Conservation (phyloP, 2,329 filamentous ascomycete genomes). For the Diaporthe eres region DNA sequence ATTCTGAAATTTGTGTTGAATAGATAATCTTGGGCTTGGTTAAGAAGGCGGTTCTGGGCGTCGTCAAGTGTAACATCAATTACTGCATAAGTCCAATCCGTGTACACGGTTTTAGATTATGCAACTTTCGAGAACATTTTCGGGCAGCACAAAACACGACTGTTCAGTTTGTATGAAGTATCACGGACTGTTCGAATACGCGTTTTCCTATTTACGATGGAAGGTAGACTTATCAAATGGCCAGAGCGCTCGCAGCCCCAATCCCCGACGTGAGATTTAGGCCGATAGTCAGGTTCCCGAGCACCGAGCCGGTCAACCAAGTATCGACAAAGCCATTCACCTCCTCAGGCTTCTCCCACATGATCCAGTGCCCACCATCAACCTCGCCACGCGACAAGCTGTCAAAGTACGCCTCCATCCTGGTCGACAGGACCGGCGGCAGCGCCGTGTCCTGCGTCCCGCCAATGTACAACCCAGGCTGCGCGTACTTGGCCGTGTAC, state of each 20-base stretch:
- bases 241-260: neutral
- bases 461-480: constrained; percentile 80
- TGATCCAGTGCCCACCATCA: constrained; percentile 82
- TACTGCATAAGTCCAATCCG: too few relatives aligned
- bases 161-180: too few relatives aligned
- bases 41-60: too few relatives aligned
- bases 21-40: too few relatives aligned
- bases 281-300: neutral
- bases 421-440: constrained; percentile 77
- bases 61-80: too few relatives aligned
- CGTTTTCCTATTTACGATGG: neutral
- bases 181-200: neutral
- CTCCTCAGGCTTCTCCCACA: constrained; percentile 80
- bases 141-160: too few relatives aligned
- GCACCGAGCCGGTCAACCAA: constrained; percentile 53
- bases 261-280: neutral
- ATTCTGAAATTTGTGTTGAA: too few relatives aligned
- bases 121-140: too few relatives aligned
- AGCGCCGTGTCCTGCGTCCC: constrained; percentile 80
- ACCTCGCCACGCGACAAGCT: constrained; percentile 77
- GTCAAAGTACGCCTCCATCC: constrained; percentile 79
- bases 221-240: neutral
- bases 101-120: too few relatives aligned
- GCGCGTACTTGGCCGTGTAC: constrained; percentile 62
- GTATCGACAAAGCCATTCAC: constrained; percentile 77